Percentiles rank a stretch among this genome's conserved stretches.
These are phyloP conservation scores for Suhomyces coccinellae DNA, from an alignment of 1,139 yeast genomes.

Conservation along the genomic window DNA sequence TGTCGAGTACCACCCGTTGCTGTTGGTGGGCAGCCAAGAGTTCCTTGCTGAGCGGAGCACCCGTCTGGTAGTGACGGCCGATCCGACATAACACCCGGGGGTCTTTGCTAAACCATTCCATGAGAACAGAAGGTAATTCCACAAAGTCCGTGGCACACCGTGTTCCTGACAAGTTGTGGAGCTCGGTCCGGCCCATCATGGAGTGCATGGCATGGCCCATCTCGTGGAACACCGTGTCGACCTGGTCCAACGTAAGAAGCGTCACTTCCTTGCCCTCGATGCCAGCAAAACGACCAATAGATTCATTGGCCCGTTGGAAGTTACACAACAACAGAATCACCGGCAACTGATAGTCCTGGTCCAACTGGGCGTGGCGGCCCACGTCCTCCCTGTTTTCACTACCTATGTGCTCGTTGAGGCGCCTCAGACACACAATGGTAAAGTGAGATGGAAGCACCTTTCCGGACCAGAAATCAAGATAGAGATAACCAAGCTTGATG, in stretches of 20 bases:
- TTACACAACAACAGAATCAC: conserved; percentile 89
- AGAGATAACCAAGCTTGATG: conserved; percentile 39
- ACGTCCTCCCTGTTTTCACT: conserved; percentile 29
- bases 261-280: conserved; percentile 32
- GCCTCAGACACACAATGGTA: conserved; percentile 91
- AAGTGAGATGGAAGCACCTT: conserved; percentile 82
- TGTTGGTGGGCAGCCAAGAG: conserved; percentile 52
- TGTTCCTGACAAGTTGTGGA: conserved; percentile 93
- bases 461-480: conserved; percentile 48
- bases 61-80: conserved; percentile 74
- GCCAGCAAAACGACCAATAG: conserved; percentile 33
- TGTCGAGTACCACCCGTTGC: conserved; percentile 55
- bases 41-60: conserved; percentile 55
- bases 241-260: conserved; percentile 70
- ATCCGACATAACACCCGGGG: conserved; percentile 70
- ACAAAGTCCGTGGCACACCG: conserved; percentile 96
- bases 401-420: conserved; percentile 32
- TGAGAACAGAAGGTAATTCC: conserved; percentile 89
- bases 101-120: conserved; percentile 91
- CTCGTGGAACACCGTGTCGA: conserved; percentile 93
- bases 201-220: conserved; percentile 99
- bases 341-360: conserved; percentile 70
- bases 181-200: conserved; percentile 86
- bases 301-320: conserved; percentile 46
- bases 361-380: conserved; percentile 52